Evolutionary conservation across 495 filamentous ascomycete genomes (phyloP).

Genomic region (Hypomontagnella submonticulosa): DNA sequence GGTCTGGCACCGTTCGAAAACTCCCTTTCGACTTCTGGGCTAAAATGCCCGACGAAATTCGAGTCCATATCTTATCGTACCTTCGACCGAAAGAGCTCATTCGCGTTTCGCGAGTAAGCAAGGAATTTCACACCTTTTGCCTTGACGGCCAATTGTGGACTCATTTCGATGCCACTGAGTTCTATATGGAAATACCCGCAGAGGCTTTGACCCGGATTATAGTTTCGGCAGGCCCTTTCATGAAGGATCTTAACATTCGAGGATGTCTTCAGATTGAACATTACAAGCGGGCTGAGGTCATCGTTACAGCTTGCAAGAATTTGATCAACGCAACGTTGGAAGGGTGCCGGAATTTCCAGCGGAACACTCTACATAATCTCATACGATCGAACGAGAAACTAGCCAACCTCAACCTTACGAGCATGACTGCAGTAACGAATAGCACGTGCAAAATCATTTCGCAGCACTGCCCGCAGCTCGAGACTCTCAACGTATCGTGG

Average conservation of each 20-base stretch:
- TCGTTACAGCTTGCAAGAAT: constrained; percentile 85
- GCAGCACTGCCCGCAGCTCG: constrained; percentile 80
- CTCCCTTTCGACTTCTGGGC: constrained; percentile 77
- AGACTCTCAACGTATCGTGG: constrained; percentile 90
- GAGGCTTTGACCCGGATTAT: constrained; percentile 87
- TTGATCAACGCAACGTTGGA: constrained; percentile 88
- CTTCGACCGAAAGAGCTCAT: constrained; percentile 85
- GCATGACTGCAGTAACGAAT: constrained; percentile 82
- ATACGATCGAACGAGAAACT: constrained; percentile 80
- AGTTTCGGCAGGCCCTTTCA: constrained; percentile 83
- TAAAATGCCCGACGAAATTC: constrained; percentile 84
- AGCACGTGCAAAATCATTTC: constrained; percentile 88
- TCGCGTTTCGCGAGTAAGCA: constrained; percentile 81
- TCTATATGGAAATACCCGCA: constrained; percentile 87
- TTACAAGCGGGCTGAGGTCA: constrained; percentile 77
- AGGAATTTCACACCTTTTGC: constrained; percentile 83
- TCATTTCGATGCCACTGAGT: constrained; percentile 82
- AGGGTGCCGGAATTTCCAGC: constrained; percentile 84
- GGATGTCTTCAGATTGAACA: constrained; percentile 75
- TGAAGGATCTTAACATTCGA: constrained; percentile 83
- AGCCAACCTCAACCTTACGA: constrained; percentile 84
- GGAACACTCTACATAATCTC: constrained; percentile 79
- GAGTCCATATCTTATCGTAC: constrained; percentile 78
- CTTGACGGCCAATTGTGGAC: constrained; percentile 96
- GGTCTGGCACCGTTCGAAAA: constrained; percentile 51